These are phyloP conservation scores for Pythium dissimile DNA, from an alignment of 352 stramenopile genomes.

Conservation along the genomic window DNA sequence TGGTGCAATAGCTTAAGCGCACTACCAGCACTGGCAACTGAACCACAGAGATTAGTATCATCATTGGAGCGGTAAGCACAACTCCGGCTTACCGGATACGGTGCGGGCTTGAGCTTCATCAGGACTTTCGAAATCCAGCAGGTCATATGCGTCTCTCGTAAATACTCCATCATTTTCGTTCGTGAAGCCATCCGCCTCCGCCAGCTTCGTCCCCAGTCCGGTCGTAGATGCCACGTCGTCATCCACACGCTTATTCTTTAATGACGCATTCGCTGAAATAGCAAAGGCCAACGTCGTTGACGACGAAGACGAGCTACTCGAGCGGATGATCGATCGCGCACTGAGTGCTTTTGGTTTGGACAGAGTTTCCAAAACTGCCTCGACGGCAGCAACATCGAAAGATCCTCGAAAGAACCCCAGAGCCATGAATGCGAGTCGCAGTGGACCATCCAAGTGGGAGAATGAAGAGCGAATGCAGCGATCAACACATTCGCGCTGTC, in stretches of 20 bases:
- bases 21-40: slow-evolving; percentile 40
- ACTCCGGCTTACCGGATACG: slow-evolving; percentile 27
- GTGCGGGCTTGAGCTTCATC: slow-evolving; percentile 58
- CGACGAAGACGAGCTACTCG: slow-evolving; percentile 18
- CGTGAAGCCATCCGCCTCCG: slow-evolving; percentile 62
- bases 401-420: slow-evolving; percentile 76
- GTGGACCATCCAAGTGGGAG: slow-evolving; percentile 58
- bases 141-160: slow-evolving; percentile 68
- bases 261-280: slow-evolving; percentile 9
- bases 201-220: slow-evolving; percentile 66
- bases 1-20: slow-evolving; percentile 66
- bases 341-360: background rate
- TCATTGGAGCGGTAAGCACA: no score
- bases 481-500: slow-evolving; percentile 75
- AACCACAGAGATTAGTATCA: background rate
- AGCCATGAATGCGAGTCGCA: slow-evolving; percentile 74
- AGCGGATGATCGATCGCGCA: slow-evolving; percentile 17
- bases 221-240: slow-evolving; percentile 49
- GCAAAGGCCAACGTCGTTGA: slow-evolving; percentile 13
- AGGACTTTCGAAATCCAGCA: slow-evolving; percentile 62
- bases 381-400: slow-evolving; percentile 64
- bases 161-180: slow-evolving; percentile 75
- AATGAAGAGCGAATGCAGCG: slow-evolving; percentile 82
- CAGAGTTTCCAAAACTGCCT: slow-evolving; percentile 45
- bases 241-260: slow-evolving; percentile 23